Evolutionary conservation across 192 early-diverging fungal species (phyloP).

Genomic region (Entophlyctis luteolus): DNA sequence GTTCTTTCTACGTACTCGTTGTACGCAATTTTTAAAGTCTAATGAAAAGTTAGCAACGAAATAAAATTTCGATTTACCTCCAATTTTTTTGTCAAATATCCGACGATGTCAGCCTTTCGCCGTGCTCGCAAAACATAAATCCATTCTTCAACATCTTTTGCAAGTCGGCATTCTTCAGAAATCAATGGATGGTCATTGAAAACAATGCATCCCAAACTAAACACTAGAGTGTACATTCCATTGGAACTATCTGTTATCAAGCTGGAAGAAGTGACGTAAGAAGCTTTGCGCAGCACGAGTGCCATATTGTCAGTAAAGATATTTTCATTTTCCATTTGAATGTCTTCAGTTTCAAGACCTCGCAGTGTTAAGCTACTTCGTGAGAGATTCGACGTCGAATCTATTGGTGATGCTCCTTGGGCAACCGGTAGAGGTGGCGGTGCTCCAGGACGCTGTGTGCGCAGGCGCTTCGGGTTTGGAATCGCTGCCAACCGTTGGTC

Average conservation of each 20-base stretch:
- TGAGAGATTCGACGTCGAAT: neutral
- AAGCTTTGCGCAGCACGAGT: slow-evolving; percentile 6
- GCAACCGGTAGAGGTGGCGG: slow-evolving; percentile 21
- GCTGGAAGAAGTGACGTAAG: neutral
- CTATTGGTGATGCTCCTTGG: neutral
- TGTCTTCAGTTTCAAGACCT: neutral
- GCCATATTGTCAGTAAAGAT: neutral
- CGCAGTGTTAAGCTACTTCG: slow-evolving; percentile 1
- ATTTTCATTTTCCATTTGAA: neutral
- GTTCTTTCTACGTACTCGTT: slow-evolving; percentile 16
- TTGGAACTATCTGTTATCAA: slow-evolving; percentile 6
- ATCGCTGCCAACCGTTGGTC: slow-evolving; percentile 17
- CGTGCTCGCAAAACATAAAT: slow-evolving; percentile 30
- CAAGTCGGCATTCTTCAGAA: slow-evolving; percentile 40
- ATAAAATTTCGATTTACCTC: slow-evolving; percentile 19
- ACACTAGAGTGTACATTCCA: slow-evolving; percentile 33
- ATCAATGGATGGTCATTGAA: slow-evolving; percentile 50
- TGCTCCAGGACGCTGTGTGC: slow-evolving; percentile 24
- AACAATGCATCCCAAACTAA: slow-evolving; percentile 34
- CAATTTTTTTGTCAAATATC: slow-evolving; percentile 37
- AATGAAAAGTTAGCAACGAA: slow-evolving; percentile 3
- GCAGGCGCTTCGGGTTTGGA: slow-evolving; percentile 15
- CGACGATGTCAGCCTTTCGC: slow-evolving; percentile 26
- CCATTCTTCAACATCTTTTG: slow-evolving; percentile 34
- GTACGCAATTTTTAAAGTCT: slow-evolving; percentile 25